phyloP scores from a whole-genome alignment of 1,284 basidiomycete species.

The Sphaerobolus stellatus region DNA sequence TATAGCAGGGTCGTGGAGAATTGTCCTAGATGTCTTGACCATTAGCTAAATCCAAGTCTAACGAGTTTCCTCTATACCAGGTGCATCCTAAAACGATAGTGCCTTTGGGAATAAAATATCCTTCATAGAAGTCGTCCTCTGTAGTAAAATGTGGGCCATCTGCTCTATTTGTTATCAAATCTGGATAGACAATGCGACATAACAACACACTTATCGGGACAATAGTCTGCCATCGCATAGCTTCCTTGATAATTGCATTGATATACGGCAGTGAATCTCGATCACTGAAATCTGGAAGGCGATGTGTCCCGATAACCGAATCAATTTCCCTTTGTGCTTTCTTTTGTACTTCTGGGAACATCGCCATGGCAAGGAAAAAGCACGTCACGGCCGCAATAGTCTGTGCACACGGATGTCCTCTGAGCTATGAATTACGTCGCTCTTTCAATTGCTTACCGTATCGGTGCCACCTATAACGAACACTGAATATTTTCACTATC shows the following conservation, averaged over 20 bases:
- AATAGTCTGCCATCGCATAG: conserved; percentile 37
- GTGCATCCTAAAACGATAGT: conserved; percentile 40
- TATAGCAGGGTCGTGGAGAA: conserved; percentile 21
- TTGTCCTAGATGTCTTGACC: conserved; percentile 18
- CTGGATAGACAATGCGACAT: neutral
- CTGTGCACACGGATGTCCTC: no score
- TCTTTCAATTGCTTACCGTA: no score
- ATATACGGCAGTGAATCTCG: conserved; percentile 38
- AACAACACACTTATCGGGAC: conserved; percentile 16
- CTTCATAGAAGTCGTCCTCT: conserved; percentile 43
- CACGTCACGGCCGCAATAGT: no score
- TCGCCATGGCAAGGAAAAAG: conserved; percentile 38
- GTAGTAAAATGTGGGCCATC: conserved; percentile 44
- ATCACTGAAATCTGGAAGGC: conserved; percentile 39
- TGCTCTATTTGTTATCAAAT: conserved; percentile 24
- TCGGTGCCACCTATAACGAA: no score
- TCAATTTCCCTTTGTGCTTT: conserved; percentile 44
- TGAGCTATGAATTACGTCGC: no score
- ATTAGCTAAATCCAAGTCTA: neutral
- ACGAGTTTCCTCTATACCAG: conserved; percentile 34
- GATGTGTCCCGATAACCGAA: conserved; percentile 30
- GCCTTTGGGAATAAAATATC: conserved; percentile 43
- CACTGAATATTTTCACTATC: no score
- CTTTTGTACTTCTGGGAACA: conserved; percentile 36
- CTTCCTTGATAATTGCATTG: conserved; percentile 38